Evolutionary conservation across 1,139 yeast species (phyloP).

Genomic region (Candida dubliniensis): DNA sequence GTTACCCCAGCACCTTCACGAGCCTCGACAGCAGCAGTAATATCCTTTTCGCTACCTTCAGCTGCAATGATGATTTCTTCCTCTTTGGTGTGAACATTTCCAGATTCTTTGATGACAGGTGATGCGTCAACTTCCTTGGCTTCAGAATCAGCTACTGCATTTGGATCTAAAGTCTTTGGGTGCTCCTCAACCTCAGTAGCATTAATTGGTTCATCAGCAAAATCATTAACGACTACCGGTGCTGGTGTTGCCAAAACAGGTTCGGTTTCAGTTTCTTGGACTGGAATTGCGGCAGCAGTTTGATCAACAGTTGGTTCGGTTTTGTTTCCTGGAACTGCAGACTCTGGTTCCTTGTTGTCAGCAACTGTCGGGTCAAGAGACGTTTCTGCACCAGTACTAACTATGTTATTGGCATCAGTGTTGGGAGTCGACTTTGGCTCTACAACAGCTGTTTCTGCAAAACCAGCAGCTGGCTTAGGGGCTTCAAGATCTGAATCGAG

Average conservation of each 20-base stretch:
- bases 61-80: slow-evolving; percentile 44
- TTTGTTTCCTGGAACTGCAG: slow-evolving; percentile 5
- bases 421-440: slow-evolving; percentile 2
- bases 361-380: not conserved
- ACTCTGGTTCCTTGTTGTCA: not conserved
- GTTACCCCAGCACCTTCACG: slow-evolving; percentile 40
- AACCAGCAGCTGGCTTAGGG: not conserved
- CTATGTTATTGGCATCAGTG: no score
- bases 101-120: slow-evolving; percentile 18
- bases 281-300: slow-evolving; percentile 10
- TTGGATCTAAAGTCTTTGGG: slow-evolving; percentile 34
- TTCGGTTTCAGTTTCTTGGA: slow-evolving; percentile 5
- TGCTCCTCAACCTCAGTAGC: slow-evolving; percentile 15
- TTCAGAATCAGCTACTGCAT: slow-evolving; percentile 18
- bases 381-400: no score
- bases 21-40: slow-evolving; percentile 39
- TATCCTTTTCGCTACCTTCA: slow-evolving; percentile 31
- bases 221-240: no score
- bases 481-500: slow-evolving; percentile 1
- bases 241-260: slow-evolving; percentile 8
- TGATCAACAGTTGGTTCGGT: slow-evolving; percentile 5
- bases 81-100: slow-evolving; percentile 15
- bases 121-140: slow-evolving; percentile 32
- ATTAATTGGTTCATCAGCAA: slow-evolving; percentile 2
- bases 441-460: not conserved